Evolutionary conservation across 1,284 basidiomycete species (phyloP).

Genomic region (Sanghuangporus weigelae): DNA sequence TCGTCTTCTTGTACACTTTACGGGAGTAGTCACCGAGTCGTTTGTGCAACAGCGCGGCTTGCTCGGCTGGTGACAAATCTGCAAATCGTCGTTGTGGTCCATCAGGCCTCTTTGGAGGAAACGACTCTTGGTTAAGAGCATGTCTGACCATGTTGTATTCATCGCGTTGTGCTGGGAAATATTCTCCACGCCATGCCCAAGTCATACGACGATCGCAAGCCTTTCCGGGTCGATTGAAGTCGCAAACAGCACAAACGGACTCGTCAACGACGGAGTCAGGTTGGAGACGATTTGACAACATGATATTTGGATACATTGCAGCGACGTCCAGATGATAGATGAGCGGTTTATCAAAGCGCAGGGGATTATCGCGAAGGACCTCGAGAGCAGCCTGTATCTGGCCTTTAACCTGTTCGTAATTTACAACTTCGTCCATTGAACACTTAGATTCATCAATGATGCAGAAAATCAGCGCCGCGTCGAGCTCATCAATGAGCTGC

Average conservation of each 20-base stretch:
- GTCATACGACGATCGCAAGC: slow-evolving; percentile 90
- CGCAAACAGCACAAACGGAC: slow-evolving; percentile 95
- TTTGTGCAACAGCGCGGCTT: slow-evolving; percentile 91
- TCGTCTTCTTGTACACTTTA: slow-evolving; percentile 99
- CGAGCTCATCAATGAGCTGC: slow-evolving; percentile 91
- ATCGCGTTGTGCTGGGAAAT: slow-evolving; percentile 95
- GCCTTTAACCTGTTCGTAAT: slow-evolving; percentile 90
- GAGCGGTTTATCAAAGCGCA: slow-evolving; percentile 85
- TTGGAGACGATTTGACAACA: slow-evolving; percentile 98
- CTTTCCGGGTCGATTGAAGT: slow-evolving; percentile 97
- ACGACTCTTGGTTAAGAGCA: slow-evolving; percentile 91
- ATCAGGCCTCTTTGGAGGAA: slow-evolving; percentile 78
- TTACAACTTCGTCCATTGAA: slow-evolving; percentile 81
- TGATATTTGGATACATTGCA: slow-evolving; percentile 99
- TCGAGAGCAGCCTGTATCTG: slow-evolving; percentile 81
- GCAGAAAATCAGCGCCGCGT: slow-evolving; percentile 86
- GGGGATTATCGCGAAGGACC: slow-evolving; percentile 87
- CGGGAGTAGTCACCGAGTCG: slow-evolving; percentile 97
- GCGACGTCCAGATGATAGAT: slow-evolving; percentile 99
- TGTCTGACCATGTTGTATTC: slow-evolving; percentile 99
- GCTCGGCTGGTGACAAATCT: slow-evolving; percentile 85
- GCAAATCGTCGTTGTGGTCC: slow-evolving; percentile 76
- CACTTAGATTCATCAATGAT: slow-evolving; percentile 86
- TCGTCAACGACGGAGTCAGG: slow-evolving; percentile 98
- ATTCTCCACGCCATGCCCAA: slow-evolving; percentile 99